A percentile compares a stretch with the other conserved stretches of the same genome.
phyloP scores from a whole-genome alignment of 495 filamentous ascomycete genomes.

The Penicillium flavigenum region DNA sequence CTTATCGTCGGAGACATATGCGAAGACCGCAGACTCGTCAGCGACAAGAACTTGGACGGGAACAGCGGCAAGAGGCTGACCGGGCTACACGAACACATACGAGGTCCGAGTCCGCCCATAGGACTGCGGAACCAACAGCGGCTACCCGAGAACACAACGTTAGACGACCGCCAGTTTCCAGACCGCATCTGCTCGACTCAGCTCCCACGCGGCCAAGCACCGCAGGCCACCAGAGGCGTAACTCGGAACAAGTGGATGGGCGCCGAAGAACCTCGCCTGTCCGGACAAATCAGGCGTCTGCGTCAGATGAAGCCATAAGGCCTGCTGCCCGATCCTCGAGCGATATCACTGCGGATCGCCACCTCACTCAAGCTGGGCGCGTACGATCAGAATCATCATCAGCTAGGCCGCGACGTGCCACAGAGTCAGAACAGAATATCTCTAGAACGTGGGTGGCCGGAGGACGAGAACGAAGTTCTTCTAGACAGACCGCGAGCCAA shows the following conservation, averaged over 20 bases:
- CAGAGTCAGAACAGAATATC: constrained; percentile 39
- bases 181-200: constrained; percentile 56
- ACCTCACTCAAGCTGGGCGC: constrained; percentile 28
- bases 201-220: constrained; percentile 31
- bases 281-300: constrained; percentile 34
- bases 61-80: constrained; percentile 26
- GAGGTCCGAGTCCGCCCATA: constrained; percentile 39
- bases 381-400: constrained; percentile 30
- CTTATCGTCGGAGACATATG: constrained; percentile 70
- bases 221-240: constrained; percentile 44
- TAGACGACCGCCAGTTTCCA: constrained; percentile 53
- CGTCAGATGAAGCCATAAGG: constrained; percentile 39
- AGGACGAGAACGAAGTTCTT: constrained; percentile 28
- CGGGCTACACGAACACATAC: constrained; percentile 28
- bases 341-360: constrained; percentile 43
- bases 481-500: constrained; percentile 21
- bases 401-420: constrained; percentile 36
- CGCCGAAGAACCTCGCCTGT: constrained; percentile 41
- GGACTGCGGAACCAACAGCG: constrained; percentile 15
- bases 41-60: constrained; percentile 16
- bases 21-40: constrained; percentile 36
- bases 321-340: constrained; percentile 43
- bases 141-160: constrained; percentile 17
- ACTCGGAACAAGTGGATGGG: constrained; percentile 49
- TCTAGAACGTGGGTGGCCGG: constrained; percentile 34